Conservation (phyloP, 768 basidiomycete species). For the Termitomyces sp. region DNA sequence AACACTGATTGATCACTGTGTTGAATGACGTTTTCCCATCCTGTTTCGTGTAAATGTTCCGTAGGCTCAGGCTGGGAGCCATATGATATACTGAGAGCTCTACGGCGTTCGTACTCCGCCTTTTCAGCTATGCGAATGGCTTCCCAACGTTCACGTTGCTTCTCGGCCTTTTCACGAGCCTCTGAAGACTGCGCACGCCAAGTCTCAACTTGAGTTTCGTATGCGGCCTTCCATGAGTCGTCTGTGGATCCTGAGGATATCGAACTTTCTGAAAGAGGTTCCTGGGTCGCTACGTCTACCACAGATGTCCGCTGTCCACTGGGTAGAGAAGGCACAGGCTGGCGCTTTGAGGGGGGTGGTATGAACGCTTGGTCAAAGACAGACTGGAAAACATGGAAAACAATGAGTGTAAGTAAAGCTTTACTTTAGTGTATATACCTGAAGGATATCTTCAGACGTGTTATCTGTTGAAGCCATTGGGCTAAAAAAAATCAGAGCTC, state of each 20-base stretch:
- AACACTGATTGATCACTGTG: slow-evolving; percentile 15
- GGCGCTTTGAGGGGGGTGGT: slow-evolving; percentile 22
- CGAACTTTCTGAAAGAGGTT: slow-evolving; percentile 5
- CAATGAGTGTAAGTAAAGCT: neutral
- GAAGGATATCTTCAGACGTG: slow-evolving; percentile 16
- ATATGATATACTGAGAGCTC: slow-evolving; percentile 18
- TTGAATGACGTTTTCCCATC: slow-evolving; percentile 32
- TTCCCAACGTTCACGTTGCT: slow-evolving; percentile 69
- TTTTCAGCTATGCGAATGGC: slow-evolving; percentile 52
- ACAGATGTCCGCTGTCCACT: neutral
- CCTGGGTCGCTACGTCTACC: slow-evolving; percentile 1
- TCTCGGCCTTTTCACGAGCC: slow-evolving; percentile 70
- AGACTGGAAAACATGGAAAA: slow-evolving; percentile 16
- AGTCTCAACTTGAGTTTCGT: slow-evolving; percentile 58
- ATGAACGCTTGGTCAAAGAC: slow-evolving; percentile 25
- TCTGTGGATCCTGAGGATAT: slow-evolving; percentile 20
- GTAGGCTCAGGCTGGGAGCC: neutral
- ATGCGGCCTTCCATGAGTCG: slow-evolving; percentile 59
- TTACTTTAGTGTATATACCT: slow-evolving; percentile 8
- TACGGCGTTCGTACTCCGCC: slow-evolving; percentile 32
- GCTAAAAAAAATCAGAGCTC: neutral
- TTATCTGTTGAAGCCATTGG: slow-evolving; percentile 7
- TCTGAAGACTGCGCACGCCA: slow-evolving; percentile 74
- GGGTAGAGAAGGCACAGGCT: slow-evolving; percentile 10
- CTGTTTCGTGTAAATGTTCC: slow-evolving; percentile 18